Base-by-base conservation (phyloP, 345 rosid genomes). In the Camelina sativa region DNA sequence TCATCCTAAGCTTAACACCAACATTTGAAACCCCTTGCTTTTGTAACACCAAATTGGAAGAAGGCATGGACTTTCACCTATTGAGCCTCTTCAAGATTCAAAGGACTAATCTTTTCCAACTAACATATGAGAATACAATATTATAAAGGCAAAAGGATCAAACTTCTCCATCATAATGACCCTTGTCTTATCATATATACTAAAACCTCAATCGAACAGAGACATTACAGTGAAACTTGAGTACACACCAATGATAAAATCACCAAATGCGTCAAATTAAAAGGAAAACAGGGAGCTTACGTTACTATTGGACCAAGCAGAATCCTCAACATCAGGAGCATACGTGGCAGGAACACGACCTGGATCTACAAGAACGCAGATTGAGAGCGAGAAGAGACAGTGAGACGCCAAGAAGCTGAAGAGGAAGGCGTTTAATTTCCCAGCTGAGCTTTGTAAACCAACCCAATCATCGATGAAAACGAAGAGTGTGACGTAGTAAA, bases 291-390 rank as follows among this genome's bases (percentile, higher is more conserved):
- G n/a, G 16, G 61, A 77, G 44, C 77, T 72, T 72, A 78, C 81
- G 15, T 66, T 72, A 52, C 47, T 59, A 22, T 13, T 47, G n/a
- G 77, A 71, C 76, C 62, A 59, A 2, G 68, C 52, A 48, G 37
- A 22, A 71, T 41, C 79, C 79, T 90, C 96, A 57, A 86, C 82
- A 75, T 90, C 96, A 80, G 89, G 91, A 40, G 74, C 67, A 76
- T 71, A 90, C 64, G 87, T 76, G 11, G 85, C 58, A 6, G 92
- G 89, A 47, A 84, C 87, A 48, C 76, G 73, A 56, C 96, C 92
- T 57, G 96, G 88, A 65, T 85, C 91, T 20, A 82, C 62, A 11
- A 84, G 52, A 77, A 86, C 84, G 63, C 85, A 78, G 35, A 79
- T 65, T 15, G 50, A 55, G 66, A 85, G 85, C 25, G 90, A 84